Conservation (phyloP, 2,329 filamentous ascomycete genomes). For the Hymenoscyphus fructigenus region DNA sequence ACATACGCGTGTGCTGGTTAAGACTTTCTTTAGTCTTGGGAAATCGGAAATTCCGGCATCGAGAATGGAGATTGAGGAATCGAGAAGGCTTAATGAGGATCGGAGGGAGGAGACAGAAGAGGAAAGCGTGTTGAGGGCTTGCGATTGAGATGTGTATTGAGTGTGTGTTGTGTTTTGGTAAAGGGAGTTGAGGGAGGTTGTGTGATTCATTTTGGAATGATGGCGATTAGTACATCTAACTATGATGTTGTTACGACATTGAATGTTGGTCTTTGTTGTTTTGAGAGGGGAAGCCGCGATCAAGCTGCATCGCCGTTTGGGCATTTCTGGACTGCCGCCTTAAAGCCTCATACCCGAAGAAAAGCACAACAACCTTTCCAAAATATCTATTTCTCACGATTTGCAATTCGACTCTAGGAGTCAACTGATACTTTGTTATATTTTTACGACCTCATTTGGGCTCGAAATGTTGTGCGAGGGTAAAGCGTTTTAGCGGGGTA, state of each 20-base stretch:
- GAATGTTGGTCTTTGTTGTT: background rate
- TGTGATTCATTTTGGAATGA: constrained; percentile 7
- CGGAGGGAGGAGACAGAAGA: constrained; percentile 40
- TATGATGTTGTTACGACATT: background rate
- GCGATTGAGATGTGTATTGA: constrained; percentile 8
- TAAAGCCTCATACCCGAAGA: no score
- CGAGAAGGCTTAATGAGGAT: constrained; percentile 40
- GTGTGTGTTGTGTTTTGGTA: constrained; percentile 4
- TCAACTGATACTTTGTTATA: no score
- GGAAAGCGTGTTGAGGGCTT: constrained; percentile 33
- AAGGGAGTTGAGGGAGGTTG: constrained; percentile 11
- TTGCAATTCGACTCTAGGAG: no score
- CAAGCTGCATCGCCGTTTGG: background rate
- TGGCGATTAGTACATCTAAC: background rate
- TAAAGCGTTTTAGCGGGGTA: no score
- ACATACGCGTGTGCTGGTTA: constrained; percentile 38
- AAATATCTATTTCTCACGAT: no score
- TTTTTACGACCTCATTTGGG: no score
- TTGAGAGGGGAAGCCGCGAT: background rate
- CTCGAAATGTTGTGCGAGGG: no score
- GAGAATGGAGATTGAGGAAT: constrained; percentile 34
- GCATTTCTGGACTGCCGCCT: no score
- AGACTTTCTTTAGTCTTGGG: constrained; percentile 38
- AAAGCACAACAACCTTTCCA: no score
- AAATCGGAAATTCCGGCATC: constrained; percentile 36